Evolutionary conservation across 1,139 yeast species (phyloP).

Genomic region (Arxiozyma telluris): DNA sequence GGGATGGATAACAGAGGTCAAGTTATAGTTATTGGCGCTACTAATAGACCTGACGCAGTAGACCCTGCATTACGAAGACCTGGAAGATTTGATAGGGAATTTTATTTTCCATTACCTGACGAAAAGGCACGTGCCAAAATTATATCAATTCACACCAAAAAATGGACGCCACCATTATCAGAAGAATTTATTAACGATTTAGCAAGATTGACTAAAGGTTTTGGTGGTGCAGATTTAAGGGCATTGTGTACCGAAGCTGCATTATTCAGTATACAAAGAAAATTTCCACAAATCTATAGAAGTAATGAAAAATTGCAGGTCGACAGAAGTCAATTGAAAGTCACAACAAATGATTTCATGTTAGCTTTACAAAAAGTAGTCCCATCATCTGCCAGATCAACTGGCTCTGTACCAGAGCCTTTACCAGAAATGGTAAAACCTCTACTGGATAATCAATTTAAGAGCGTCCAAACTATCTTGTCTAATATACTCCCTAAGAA

Average conservation of each 20-base stretch:
- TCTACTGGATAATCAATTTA: constrained; percentile 44
- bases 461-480: constrained; percentile 41
- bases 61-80: constrained; percentile 97
- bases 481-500: constrained; percentile 57
- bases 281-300: constrained; percentile 86
- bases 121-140: constrained; percentile 69
- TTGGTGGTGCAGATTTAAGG: constrained; percentile 95
- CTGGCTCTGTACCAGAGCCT: constrained; percentile 67
- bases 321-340: constrained; percentile 62
- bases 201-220: constrained; percentile 83
- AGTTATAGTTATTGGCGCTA: constrained; percentile 95
- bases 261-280: constrained; percentile 78
- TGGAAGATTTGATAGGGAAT: constrained; percentile 95
- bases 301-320: constrained; percentile 67
- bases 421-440: constrained; percentile 67
- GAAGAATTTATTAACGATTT: constrained; percentile 53
- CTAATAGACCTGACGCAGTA: constrained; percentile 94
- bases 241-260: constrained; percentile 97
- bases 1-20: constrained; percentile 98
- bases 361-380: constrained; percentile 76
- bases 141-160: constrained; percentile 72
- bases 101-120: constrained; percentile 91
- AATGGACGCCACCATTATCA: constrained; percentile 73
- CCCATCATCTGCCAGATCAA: constrained; percentile 86
- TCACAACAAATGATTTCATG: constrained; percentile 81